phyloP scores from a whole-genome alignment of 768 basidiomycete species.

The Multifurca ochricompacta region DNA sequence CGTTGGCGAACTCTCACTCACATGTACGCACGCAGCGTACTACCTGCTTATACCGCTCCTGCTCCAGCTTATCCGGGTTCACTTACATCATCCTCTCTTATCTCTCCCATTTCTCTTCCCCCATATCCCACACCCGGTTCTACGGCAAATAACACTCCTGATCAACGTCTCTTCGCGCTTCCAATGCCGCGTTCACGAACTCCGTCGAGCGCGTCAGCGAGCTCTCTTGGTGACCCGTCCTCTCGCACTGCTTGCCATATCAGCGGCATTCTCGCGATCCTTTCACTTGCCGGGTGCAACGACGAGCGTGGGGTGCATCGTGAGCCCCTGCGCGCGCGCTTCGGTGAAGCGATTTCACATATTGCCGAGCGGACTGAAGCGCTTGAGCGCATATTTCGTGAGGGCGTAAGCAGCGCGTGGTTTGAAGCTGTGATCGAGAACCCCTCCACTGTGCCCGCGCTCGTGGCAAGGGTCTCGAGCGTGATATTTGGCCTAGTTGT shows the following conservation, averaged over 20 bases:
- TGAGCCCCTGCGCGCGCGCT: conserved; percentile 27
- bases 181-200: conserved; percentile 14
- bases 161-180: conserved; percentile 9
- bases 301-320: conserved; percentile 26
- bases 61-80: conserved; percentile 24
- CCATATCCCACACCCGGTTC: conserved; percentile 17
- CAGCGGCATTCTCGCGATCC: conserved; percentile 29
- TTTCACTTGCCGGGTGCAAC: conserved; percentile 28
- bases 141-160: conserved; percentile 20
- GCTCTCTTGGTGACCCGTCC: conserved; percentile 9
- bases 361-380: conserved; percentile 26
- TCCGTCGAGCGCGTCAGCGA: conserved; percentile 17
- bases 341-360: conserved; percentile 25
- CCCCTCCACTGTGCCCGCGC: background rate
- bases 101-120: conserved; percentile 18
- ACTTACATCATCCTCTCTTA: conserved; percentile 13
- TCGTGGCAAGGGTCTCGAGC: background rate
- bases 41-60: conserved; percentile 19
- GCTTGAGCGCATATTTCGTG: conserved; percentile 26
- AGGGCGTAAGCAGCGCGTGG: conserved; percentile 29
- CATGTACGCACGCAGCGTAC: conserved; percentile 23
- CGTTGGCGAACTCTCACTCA: conserved; percentile 33
- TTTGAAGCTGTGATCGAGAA: conserved; percentile 25
- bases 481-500: conserved; percentile 1
- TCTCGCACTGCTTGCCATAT: conserved; percentile 22